These are phyloP conservation scores for Vachellia pachyceras DNA, from an alignment of 306 rosid genomes.

Conservation along the genomic window DNA sequence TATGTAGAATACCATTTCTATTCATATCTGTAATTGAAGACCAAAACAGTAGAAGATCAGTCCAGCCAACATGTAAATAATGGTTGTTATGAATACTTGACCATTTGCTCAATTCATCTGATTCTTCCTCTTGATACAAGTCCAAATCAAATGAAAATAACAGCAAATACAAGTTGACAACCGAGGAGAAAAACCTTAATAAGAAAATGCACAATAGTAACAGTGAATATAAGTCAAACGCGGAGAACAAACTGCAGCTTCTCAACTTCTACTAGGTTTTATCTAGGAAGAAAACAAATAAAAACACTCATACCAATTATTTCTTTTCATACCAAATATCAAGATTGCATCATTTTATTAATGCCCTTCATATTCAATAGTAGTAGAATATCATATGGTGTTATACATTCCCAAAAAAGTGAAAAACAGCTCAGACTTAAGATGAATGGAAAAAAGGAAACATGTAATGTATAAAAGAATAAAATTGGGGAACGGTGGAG, in stretches of 20 bases:
- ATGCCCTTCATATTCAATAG: too few species aligned
- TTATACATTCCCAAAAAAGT: too few species aligned
- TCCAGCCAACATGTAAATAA: slow-evolving; percentile 6
- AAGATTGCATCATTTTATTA: slow-evolving; percentile 13
- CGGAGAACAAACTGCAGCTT: slow-evolving; percentile 22
- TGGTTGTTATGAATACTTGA: background rate
- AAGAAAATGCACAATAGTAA: slow-evolving; percentile 3
- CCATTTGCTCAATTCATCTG: slow-evolving; percentile 3
- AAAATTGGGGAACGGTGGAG: too few species aligned
- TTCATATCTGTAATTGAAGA: slow-evolving; percentile 20
- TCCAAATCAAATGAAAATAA: slow-evolving; percentile 26
- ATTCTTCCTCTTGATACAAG: slow-evolving; percentile 15
- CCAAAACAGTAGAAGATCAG: too few species aligned
- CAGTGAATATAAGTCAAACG: slow-evolving; percentile 3
- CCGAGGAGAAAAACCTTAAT: background rate
- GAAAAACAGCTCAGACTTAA: too few species aligned
- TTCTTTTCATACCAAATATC: slow-evolving; percentile 30
- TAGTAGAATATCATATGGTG: too few species aligned
- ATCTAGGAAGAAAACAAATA: background rate
- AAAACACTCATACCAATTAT: background rate
- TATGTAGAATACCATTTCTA: slow-evolving; percentile 10
- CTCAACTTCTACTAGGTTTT: slow-evolving; percentile 23
- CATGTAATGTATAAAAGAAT: too few species aligned
- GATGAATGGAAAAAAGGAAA: too few species aligned
- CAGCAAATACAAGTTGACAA: background rate